Evolutionary conservation across 2,329 filamentous ascomycete genomes (phyloP).

Genomic region (Lachnellula arida): DNA sequence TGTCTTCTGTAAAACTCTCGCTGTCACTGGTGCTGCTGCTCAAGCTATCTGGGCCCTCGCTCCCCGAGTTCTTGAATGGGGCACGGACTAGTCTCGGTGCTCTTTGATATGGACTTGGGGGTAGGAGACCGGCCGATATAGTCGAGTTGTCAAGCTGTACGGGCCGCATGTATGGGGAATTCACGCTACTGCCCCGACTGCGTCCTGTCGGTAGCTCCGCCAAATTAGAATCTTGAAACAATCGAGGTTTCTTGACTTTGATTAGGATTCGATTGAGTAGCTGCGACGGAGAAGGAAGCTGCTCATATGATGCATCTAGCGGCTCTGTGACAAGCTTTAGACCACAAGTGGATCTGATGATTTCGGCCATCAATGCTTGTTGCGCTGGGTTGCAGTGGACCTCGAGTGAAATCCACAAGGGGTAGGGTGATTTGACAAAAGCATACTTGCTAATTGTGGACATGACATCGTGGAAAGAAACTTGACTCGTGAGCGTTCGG

Average conservation of each 20-base stretch:
- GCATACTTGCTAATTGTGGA: conserved; percentile 92
- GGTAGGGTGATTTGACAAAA: conserved; percentile 80
- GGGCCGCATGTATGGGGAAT: conserved; percentile 68
- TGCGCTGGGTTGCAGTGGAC: conserved; percentile 85
- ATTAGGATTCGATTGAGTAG: conserved; percentile 79
- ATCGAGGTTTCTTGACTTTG: conserved; percentile 81
- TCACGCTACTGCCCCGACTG: conserved; percentile 65
- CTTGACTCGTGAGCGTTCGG: conserved; percentile 79
- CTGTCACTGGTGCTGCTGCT: conserved; percentile 73
- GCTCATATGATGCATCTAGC: conserved; percentile 60
- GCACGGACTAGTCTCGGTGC: conserved; percentile 15
- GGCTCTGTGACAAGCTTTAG: conserved; percentile 73
- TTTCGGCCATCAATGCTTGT: conserved; percentile 82
- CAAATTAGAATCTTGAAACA: conserved; percentile 31
- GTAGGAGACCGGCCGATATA: conserved; percentile 47
- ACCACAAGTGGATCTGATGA: conserved; percentile 81
- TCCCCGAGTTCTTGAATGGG: conserved; percentile 23
- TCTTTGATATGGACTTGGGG: conserved; percentile 44
- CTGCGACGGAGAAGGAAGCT: conserved; percentile 80
- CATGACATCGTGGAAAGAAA: conserved; percentile 88
- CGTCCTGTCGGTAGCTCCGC: conserved; percentile 47
- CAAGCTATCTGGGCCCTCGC: conserved; percentile 41
- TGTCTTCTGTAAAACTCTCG: conserved; percentile 58
- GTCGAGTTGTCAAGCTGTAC: conserved; percentile 52
- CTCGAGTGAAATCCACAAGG: conserved; percentile 90